Percentiles rank a stretch among this genome's conserved stretches.
Evolutionary conservation across 2,329 filamentous ascomycete species (phyloP).

Genomic region (Colletotrichum trifolii): DNA sequence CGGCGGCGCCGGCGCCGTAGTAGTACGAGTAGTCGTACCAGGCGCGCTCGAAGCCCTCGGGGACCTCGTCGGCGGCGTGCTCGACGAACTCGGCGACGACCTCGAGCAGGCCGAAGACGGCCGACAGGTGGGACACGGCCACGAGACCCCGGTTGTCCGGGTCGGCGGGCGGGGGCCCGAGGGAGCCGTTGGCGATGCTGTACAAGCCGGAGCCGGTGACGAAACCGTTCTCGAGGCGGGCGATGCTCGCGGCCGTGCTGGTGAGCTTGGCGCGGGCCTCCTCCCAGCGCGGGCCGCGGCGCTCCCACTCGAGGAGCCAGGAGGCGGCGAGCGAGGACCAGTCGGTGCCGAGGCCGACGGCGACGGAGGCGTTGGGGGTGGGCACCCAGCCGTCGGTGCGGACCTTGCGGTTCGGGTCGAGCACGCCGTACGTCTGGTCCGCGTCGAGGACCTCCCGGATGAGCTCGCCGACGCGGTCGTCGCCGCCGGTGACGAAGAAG

Average conservation of each 20-base stretch:
- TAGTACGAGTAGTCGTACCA: slow-evolving; percentile 72
- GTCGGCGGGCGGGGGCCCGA: slow-evolving; percentile 64
- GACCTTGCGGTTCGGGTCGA: slow-evolving; percentile 70
- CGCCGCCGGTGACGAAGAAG: slow-evolving; percentile 67
- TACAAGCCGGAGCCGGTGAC: slow-evolving; percentile 66
- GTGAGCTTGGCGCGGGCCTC: slow-evolving; percentile 62
- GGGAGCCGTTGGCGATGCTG: slow-evolving; percentile 58
- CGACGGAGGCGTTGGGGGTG: slow-evolving; percentile 51
- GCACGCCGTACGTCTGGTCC: slow-evolving; percentile 61
- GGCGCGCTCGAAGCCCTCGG: slow-evolving; percentile 60
- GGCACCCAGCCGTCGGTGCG: slow-evolving; percentile 62
- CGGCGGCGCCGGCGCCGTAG: slow-evolving; percentile 59
- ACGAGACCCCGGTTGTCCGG: slow-evolving; percentile 62
- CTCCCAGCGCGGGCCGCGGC: slow-evolving; percentile 63
- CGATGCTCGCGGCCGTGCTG: slow-evolving; percentile 61
- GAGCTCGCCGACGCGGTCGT: slow-evolving; percentile 67
- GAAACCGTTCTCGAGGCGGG: slow-evolving; percentile 66
- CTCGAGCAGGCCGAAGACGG: slow-evolving; percentile 69
- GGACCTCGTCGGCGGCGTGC: slow-evolving; percentile 57
- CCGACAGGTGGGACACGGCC: slow-evolving; percentile 64
- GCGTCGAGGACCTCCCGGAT: slow-evolving; percentile 62
- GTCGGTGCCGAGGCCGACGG: slow-evolving; percentile 47
- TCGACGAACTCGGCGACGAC: slow-evolving; percentile 66
- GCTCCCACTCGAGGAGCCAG: slow-evolving; percentile 64
- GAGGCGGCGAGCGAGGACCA: neutral